Evolutionary conservation across 2,329 filamentous ascomycete genomes (phyloP).

Genomic region (Colletotrichum sp.): DNA sequence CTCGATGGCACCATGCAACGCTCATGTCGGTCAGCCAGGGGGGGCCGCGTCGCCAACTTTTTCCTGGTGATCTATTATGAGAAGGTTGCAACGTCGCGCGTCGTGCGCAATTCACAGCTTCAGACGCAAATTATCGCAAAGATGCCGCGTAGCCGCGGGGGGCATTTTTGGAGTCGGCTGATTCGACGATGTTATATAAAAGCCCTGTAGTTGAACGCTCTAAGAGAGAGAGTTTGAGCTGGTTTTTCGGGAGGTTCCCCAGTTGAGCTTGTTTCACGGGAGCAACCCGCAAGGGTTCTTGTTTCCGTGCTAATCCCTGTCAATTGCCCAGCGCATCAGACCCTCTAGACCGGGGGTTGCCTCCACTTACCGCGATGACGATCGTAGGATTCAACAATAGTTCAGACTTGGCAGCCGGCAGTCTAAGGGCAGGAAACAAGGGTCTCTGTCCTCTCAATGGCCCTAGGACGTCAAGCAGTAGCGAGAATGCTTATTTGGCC

Average conservation of each 20-base stretch:
- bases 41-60: neutral
- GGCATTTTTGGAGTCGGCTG: neutral
- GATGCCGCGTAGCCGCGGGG: neutral
- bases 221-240: constrained; percentile 8
- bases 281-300: constrained; percentile 6
- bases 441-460: neutral
- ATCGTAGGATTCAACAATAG: neutral
- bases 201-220: neutral
- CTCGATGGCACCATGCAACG: neutral
- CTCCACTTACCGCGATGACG: neutral
- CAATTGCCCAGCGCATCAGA: neutral
- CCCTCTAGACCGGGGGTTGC: neutral
- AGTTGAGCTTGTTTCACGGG: constrained; percentile 1
- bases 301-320: constrained; percentile 4
- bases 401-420: neutral
- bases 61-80: neutral
- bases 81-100: neutral
- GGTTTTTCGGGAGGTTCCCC: neutral
- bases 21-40: neutral
- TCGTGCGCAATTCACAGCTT: neutral
- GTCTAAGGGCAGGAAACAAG: neutral
- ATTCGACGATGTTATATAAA: neutral
- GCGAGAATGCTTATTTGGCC: neutral
- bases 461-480: neutral
- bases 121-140: neutral